phyloP scores from a whole-genome alignment of 345 rosid genomes.

The Hypericum androsaemum region DNA sequence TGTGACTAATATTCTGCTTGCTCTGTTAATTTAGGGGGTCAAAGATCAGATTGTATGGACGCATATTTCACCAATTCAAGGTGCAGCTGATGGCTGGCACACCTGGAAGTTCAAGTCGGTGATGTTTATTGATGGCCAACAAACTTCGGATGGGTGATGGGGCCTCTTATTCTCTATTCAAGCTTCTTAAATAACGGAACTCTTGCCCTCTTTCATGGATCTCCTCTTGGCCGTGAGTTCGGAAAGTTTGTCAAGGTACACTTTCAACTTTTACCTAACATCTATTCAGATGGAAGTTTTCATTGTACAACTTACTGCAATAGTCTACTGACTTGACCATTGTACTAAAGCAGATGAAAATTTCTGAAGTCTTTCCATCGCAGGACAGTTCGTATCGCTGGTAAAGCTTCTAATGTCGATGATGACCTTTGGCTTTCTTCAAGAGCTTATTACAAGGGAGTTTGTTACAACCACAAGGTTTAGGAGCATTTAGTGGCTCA shows the following conservation, averaged over 20 bases:
- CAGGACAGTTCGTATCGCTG: slow-evolving; percentile 55
- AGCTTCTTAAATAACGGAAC: slow-evolving; percentile 68
- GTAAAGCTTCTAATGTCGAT: slow-evolving; percentile 80
- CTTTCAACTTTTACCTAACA: background rate
- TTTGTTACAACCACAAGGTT: no score
- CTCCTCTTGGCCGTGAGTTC: slow-evolving; percentile 73
- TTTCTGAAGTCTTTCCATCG: background rate
- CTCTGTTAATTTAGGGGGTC: slow-evolving; percentile 49
- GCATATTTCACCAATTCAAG: slow-evolving; percentile 63
- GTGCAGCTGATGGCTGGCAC: slow-evolving; percentile 56
- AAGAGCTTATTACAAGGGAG: slow-evolving; percentile 54
- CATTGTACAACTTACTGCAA: no score
- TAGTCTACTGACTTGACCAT: background rate
- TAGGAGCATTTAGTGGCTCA: no score
- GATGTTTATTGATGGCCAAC: slow-evolving; percentile 82
- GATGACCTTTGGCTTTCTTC: slow-evolving; percentile 97
- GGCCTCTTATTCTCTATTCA: slow-evolving; percentile 55
- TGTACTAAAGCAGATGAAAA: slow-evolving; percentile 35
- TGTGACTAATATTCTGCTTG: slow-evolving; percentile 5
- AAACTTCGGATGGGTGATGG: slow-evolving; percentile 95
- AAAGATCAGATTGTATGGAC: slow-evolving; percentile 96
- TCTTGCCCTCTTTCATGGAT: slow-evolving; percentile 78
- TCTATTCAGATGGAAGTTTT: background rate
- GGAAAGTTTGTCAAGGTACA: slow-evolving; percentile 79
- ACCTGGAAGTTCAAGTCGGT: slow-evolving; percentile 45